Base-by-base conservation (phyloP, 1,139 yeast genomes). In the Geotrichum candidum region DNA sequence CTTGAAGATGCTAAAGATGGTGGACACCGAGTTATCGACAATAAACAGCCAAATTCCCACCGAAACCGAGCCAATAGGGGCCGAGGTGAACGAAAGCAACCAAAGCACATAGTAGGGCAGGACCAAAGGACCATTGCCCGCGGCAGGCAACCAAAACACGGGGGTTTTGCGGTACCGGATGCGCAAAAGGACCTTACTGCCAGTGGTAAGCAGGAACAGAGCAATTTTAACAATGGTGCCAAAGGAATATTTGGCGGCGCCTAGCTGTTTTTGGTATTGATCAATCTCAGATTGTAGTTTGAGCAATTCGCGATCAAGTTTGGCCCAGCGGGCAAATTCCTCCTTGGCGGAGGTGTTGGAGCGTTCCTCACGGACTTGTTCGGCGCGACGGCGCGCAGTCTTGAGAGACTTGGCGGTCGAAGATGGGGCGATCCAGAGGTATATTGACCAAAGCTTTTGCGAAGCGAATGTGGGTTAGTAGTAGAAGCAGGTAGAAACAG, bases 311-410 rank as follows among this genome's bases (percentile, higher is more conserved):
- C 99, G 82, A 69, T 90, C 92, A 66, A 92, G 80, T 73, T 90
- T 90, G 2, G 98, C 96, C 99, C 99, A 94, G 69, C 83, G 86
- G 56, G 98, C 97, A 73, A 92, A 94, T 69, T 94, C 86, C 72
- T 94, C 97, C 73, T 92, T 97, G 5, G 97, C 95, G 65, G 91
- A 84, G 18, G 92, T 82, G 9, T 80, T 70, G 54, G 84, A 77
- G 65, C 91, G 82, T 67, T 86, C 84, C 15, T 76, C 77, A 66
- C 82, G 78, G 33, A 85, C 71, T 31, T 76, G 73, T 9, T 74
- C 70, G 56, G 87, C 82, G 67, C 86, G 82, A 9, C 70, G 68
- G 63, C 81, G 78, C 63, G 81, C 77, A 1, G 65, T 65, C 9
- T 77, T 73, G 57, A 84, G 76, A 57, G 76, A 71, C 29, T 74